A percentile compares a stretch with the other conserved stretches of the same genome.
These are phyloP conservation scores for Geotrichum histeridarum DNA, from an alignment of 1,139 yeast genomes.

Conservation along the genomic window DNA sequence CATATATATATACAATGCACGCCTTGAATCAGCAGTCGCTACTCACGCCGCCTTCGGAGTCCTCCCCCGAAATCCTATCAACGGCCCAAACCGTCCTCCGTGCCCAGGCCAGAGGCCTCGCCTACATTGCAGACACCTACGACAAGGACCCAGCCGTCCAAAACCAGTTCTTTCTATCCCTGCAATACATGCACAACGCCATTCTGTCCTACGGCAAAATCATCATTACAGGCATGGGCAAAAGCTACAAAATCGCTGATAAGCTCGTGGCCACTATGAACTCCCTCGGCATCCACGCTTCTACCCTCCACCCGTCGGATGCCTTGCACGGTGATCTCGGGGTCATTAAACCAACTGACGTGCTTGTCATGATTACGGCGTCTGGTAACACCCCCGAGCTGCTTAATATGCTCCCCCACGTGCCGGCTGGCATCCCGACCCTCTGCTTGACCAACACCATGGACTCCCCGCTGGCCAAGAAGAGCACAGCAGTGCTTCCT, in stretches of 20 bases:
- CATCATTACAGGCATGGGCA: slow-evolving; percentile 77
- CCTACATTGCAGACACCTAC: slow-evolving; percentile 43
- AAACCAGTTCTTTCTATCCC: slow-evolving; percentile 47
- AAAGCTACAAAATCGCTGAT: slow-evolving; percentile 70
- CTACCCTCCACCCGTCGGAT: slow-evolving; percentile 72
- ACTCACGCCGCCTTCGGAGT: slow-evolving; percentile 31
- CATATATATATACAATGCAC: no score
- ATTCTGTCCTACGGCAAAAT: slow-evolving; percentile 57
- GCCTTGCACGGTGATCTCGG: slow-evolving; percentile 93
- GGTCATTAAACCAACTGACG: slow-evolving; percentile 55
- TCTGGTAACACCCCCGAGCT: slow-evolving; percentile 85
- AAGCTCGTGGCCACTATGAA: slow-evolving; percentile 79
- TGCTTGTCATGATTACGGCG: slow-evolving; percentile 64
- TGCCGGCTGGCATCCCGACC: slow-evolving; percentile 50
- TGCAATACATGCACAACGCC: slow-evolving; percentile 50
- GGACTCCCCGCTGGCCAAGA: slow-evolving; percentile 44
- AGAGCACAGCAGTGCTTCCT: slow-evolving; percentile 51
- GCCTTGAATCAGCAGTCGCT: no score
- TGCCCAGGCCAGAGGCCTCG: slow-evolving; percentile 47
- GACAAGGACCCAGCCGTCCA: slow-evolving; percentile 44
- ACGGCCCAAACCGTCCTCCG: slow-evolving; percentile 39
- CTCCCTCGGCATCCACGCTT: slow-evolving; percentile 67
- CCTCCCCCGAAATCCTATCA: slow-evolving; percentile 29
- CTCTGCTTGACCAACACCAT: slow-evolving; percentile 59
- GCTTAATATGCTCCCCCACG: slow-evolving; percentile 52